phyloP scores from a whole-genome alignment of 2,329 filamentous ascomycete genomes.

The Sclerotinia sclerotiorum region DNA sequence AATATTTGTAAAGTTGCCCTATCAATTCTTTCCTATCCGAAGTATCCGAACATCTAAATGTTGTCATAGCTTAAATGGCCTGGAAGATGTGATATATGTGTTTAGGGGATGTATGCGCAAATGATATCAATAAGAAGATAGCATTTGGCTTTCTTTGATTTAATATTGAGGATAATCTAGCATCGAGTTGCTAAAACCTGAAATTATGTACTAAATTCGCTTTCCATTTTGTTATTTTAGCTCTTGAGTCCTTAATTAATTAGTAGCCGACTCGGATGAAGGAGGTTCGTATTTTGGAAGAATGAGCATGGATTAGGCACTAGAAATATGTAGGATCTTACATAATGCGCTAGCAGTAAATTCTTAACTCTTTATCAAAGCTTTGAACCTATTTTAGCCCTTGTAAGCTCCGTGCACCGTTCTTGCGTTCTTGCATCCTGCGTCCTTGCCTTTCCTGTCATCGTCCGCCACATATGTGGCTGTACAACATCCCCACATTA shows the following conservation, averaged over 20 bases:
- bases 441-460: not conserved
- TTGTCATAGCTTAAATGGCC: not conserved
- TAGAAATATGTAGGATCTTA: not conserved
- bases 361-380: not conserved
- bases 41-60: not conserved
- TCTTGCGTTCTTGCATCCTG: not conserved
- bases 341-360: not conserved
- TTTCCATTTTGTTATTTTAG: constrained; percentile 7
- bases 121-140: not conserved
- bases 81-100: not conserved
- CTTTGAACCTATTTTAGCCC: not conserved
- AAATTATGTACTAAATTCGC: not conserved
- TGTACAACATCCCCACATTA: not conserved
- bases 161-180: not conserved
- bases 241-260: not conserved
- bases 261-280: constrained; percentile 10
- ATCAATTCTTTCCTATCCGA: constrained; percentile 10
- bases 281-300: not conserved
- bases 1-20: not conserved
- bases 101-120: not conserved
- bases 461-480: constrained; percentile 8
- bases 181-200: not conserved
- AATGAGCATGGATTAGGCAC: not conserved
- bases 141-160: not conserved
- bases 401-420: constrained; percentile 2